A percentile compares a stretch with the other conserved stretches of the same genome.
Evolutionary conservation across 1,284 basidiomycete genomes (phyloP).

Genomic region (Amylostereum chailletii): DNA sequence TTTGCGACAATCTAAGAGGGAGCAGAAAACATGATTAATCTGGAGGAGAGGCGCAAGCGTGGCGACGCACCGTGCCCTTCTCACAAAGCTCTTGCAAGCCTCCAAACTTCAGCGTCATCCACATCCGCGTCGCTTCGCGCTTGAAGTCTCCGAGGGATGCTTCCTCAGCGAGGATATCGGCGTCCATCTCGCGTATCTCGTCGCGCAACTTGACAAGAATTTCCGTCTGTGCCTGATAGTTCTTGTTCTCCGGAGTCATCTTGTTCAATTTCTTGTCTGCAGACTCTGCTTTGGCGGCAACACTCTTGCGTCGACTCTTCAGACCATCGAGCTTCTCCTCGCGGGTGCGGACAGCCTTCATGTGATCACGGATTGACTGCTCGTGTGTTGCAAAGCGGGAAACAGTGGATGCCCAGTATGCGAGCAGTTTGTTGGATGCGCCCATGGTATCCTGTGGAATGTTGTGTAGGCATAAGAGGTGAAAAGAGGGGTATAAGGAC

Average conservation of each 20-base stretch:
- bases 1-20: constrained; percentile 65
- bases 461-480: constrained; percentile 3
- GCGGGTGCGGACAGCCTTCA: constrained; percentile 74
- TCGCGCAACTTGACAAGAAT: constrained; percentile 65
- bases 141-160: constrained; percentile 83
- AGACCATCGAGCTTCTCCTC: constrained; percentile 83
- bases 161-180: constrained; percentile 81
- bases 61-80: constrained; percentile 56
- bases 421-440: constrained; percentile 65
- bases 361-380: constrained; percentile 62
- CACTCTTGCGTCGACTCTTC: constrained; percentile 58
- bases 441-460: constrained; percentile 61
- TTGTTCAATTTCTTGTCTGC: constrained; percentile 87
- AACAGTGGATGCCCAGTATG: constrained; percentile 64
- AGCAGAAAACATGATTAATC: constrained; percentile 6
- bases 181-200: constrained; percentile 75
- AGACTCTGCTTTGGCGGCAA: constrained; percentile 71
- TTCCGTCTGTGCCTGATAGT: constrained; percentile 70
- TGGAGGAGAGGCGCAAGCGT: constrained; percentile 5
- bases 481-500: constrained; percentile 18
- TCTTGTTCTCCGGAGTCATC: constrained; percentile 91
- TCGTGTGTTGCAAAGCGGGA: constrained; percentile 71
- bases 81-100: constrained; percentile 82
- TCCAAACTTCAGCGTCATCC: constrained; percentile 84
- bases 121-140: constrained; percentile 57